Conservation (phyloP, 2,329 filamentous ascomycete species). For the Lachnellula arida region DNA sequence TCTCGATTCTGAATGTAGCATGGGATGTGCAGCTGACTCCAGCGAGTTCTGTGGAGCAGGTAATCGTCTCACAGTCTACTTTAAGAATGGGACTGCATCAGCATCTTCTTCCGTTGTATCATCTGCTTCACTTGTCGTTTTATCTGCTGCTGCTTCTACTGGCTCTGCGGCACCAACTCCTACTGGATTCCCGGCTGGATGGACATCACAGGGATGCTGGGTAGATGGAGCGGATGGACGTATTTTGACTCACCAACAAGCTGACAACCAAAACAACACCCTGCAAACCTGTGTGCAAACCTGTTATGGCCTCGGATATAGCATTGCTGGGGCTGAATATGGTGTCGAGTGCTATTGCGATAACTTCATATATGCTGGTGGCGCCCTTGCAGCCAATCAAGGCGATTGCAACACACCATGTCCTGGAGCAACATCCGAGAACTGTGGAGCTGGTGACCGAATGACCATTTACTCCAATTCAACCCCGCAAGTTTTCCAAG, state of each 20-base stretch:
- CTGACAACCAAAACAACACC: constrained; percentile 18
- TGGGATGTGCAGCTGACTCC: constrained; percentile 28
- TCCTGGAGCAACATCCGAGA: constrained; percentile 25
- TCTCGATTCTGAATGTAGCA: constrained; percentile 20
- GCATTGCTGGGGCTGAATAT: constrained; percentile 34
- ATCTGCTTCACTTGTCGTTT: not conserved
- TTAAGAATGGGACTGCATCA: constrained; percentile 6
- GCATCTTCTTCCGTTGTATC: not conserved
- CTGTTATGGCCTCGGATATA: constrained; percentile 26
- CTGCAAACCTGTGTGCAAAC: constrained; percentile 31
- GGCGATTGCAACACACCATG: constrained; percentile 29
- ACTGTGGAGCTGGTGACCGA: constrained; percentile 31
- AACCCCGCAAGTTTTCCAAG: constrained; percentile 11
- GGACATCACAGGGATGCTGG: constrained; percentile 25
- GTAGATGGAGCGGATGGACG: constrained; percentile 23
- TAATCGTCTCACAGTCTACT: constrained; percentile 20
- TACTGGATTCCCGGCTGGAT: constrained; percentile 23
- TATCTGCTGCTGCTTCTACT: constrained; percentile 7
- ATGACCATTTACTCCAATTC: constrained; percentile 22
- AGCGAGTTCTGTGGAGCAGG: constrained; percentile 33
- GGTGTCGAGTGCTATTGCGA: constrained; percentile 30
- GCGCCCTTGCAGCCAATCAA: constrained; percentile 30
- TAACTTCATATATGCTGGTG: constrained; percentile 25
- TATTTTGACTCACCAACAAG: constrained; percentile 19
- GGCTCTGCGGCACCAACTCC: constrained; percentile 8